A percentile compares a stretch with the other conserved stretches of the same genome.
Conservation (phyloP, 805 yeast genomes). For the Cyberlindnera suaveolens region DNA sequence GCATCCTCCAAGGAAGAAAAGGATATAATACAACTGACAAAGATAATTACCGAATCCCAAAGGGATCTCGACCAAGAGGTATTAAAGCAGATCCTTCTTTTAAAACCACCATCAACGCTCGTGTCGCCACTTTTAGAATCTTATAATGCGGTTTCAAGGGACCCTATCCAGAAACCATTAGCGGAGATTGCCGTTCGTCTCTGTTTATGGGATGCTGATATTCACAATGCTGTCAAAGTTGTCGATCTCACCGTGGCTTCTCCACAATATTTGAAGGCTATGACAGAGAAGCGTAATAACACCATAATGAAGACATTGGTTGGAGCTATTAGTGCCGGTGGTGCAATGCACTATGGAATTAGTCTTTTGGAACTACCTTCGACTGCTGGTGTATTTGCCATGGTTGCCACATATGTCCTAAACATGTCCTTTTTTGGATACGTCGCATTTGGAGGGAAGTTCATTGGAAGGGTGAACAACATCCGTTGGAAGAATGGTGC, state of each 20-base stretch:
- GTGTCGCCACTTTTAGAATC: slow-evolving; percentile 4
- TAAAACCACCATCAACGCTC: slow-evolving; percentile 7
- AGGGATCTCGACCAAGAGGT: slow-evolving; percentile 2
- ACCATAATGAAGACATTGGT: slow-evolving; percentile 28
- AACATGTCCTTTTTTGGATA: slow-evolving; percentile 43
- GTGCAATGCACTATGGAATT: slow-evolving; percentile 42
- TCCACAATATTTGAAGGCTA: slow-evolving; percentile 36
- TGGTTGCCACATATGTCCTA: slow-evolving; percentile 42
- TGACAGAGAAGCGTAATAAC: slow-evolving; percentile 28
- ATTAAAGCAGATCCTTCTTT: slow-evolving; percentile 1
- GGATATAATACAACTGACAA: not conserved
- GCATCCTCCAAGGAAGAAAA: slow-evolving; percentile 1
- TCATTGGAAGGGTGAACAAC: slow-evolving; percentile 46
- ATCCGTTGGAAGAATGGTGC: slow-evolving; percentile 63
- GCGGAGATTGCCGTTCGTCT: slow-evolving; percentile 8
- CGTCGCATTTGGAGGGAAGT: slow-evolving; percentile 41
- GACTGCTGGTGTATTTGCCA: slow-evolving; percentile 32
- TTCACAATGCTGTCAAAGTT: slow-evolving; percentile 41
- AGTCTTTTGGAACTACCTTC: slow-evolving; percentile 19
- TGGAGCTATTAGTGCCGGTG: slow-evolving; percentile 31
- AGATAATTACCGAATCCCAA: slow-evolving; percentile 1
- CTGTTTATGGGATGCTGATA: slow-evolving; percentile 12
- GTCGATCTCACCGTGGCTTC: slow-evolving; percentile 60
- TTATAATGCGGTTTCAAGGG: not conserved
- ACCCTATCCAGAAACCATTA: slow-evolving; percentile 1